A percentile compares a stretch with the other conserved stretches of the same genome.
Evolutionary conservation across 345 rosid genomes (phyloP).

Genomic region (Salix purpurea): DNA sequence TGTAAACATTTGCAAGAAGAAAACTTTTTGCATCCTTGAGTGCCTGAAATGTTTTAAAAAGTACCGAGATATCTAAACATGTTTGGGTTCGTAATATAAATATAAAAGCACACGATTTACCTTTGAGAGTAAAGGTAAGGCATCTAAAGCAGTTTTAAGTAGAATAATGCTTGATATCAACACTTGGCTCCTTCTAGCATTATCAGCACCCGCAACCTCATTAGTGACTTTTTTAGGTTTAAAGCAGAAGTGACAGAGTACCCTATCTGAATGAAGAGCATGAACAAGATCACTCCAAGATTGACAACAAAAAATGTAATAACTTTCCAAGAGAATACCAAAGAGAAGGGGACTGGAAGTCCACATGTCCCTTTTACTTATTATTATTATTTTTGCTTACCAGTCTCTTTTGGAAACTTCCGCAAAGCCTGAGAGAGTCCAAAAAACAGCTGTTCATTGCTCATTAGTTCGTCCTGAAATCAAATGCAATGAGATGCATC

Average conservation of each 20-base stretch:
- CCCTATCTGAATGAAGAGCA: slow-evolving; percentile 61
- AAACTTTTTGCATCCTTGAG: slow-evolving; percentile 79
- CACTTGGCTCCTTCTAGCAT: slow-evolving; percentile 76
- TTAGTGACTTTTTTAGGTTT: slow-evolving; percentile 78
- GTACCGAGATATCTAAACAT: neutral
- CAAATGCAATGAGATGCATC: slow-evolving; percentile 17
- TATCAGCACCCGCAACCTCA: slow-evolving; percentile 54
- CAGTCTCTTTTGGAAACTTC: slow-evolving; percentile 94
- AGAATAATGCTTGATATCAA: slow-evolving; percentile 86
- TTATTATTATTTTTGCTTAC: slow-evolving; percentile 32
- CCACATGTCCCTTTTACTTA: neutral
- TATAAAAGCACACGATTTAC: slow-evolving; percentile 31
- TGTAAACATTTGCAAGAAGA: slow-evolving; percentile 75
- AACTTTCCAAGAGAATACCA: slow-evolving; percentile 11
- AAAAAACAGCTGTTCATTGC: slow-evolving; percentile 89
- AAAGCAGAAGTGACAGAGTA: slow-evolving; percentile 97
- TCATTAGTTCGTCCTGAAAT: slow-evolving; percentile 89
- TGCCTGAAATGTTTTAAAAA: slow-evolving; percentile 47
- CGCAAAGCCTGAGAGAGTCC: slow-evolving; percentile 93
- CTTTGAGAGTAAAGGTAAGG: slow-evolving; percentile 81
- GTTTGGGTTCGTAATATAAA: neutral
- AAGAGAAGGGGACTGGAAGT: neutral
- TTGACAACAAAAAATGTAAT: slow-evolving; percentile 7
- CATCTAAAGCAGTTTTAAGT: slow-evolving; percentile 92
- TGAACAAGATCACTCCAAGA: slow-evolving; percentile 14